Base-by-base conservation (phyloP, 2,329 filamentous ascomycete genomes). In the Penicillium frequentans region DNA sequence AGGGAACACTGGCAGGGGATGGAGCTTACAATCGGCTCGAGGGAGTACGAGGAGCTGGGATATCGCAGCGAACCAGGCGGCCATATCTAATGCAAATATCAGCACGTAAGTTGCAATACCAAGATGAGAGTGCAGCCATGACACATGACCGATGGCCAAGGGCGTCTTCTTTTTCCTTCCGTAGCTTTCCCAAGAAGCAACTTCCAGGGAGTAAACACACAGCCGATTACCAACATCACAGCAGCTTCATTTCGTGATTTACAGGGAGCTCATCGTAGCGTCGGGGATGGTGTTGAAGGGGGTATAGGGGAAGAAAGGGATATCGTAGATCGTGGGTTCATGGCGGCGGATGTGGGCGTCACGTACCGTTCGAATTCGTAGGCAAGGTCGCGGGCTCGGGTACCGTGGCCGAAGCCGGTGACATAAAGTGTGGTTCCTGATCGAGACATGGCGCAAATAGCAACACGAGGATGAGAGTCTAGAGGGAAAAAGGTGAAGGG, bases 341-440 rank as follows among this genome's bases (percentile, higher is more conserved):
- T 75, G 77, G 76, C 73, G 70, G 71, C 65, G 67, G 64, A 58
- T 70, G 70, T 68, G 66, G 71, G 79, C 81, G 78, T 83, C 84
- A 96, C 93, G 87, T 96, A 97, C 91, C 93, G 92, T 93, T 98
- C 93, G 90, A 98, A 98, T 85, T 98, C 93, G 90, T 96, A 97
- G 83, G 93, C 92, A 78, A 98, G 90, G 84, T 99, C 93, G 87
- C 95, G 91, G 78, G 95, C 92, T 84, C 95, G 91, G 78, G 93
- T 97, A 79, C 93, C 92, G 81, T 96, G 92, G 86, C 93, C 96
- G 80, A 99, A 99, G 85, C 95, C 95, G 74, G 93, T 96, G 79
- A 98, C 93, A 83, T 98, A 98, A 69, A 98, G 90, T 57, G 93
- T 98, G 60, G 90, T 96, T 70, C 91, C 89, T 77, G 90, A 87